phyloP scores from a whole-genome alignment of 345 rosid species.

The Kandelia obovata region DNA sequence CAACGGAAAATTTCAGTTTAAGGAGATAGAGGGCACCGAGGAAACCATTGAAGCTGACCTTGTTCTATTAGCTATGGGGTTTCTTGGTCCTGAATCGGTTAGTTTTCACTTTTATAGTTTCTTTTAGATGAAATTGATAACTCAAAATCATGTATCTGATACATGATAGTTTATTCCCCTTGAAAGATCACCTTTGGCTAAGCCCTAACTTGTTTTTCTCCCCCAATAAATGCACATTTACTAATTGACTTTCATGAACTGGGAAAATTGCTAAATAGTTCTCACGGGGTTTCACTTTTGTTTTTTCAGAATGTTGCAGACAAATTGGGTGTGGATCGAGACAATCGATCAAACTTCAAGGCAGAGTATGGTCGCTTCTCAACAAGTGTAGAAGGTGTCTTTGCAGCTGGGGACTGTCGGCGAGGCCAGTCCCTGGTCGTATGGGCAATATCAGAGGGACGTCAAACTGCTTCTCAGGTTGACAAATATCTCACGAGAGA shows the following conservation, averaged over 20 bases:
- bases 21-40: conserved; percentile 83
- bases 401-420: conserved; percentile 98
- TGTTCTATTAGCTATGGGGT: conserved; percentile 93
- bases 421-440: conserved; percentile 97
- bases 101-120: conserved; percentile 21
- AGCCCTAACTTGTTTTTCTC: too few relatives aligned
- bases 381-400: conserved; percentile 74
- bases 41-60: conserved; percentile 87
- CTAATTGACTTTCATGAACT: not conserved
- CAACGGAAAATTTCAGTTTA: conserved; percentile 70
- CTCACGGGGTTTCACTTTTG: not conserved
- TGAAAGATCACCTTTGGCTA: too few relatives aligned
- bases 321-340: conserved; percentile 80
- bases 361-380: conserved; percentile 94
- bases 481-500: conserved; percentile 51
- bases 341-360: conserved; percentile 80
- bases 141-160: not conserved
- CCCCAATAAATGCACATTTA: not conserved
- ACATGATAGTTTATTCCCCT: not conserved
- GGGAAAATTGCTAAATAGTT: not conserved
- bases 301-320: conserved; percentile 59
- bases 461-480: conserved; percentile 91
- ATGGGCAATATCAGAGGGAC: conserved; percentile 98
- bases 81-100: conserved; percentile 94
- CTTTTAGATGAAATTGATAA: not conserved